These are phyloP conservation scores for Scenedesmus sp. DNA, from an alignment of 163 green algal genomes.

Conservation along the genomic window DNA sequence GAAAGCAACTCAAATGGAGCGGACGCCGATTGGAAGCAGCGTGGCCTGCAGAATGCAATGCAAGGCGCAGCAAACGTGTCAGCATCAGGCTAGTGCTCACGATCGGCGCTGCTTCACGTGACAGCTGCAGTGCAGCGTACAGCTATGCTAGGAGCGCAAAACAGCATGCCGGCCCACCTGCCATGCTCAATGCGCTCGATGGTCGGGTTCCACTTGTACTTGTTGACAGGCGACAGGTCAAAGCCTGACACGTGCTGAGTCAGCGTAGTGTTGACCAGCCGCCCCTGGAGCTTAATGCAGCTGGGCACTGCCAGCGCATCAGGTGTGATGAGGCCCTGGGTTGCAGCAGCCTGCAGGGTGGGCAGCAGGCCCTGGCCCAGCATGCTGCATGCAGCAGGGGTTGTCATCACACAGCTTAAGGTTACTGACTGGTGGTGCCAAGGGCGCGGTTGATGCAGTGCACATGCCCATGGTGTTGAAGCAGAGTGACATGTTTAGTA, in stretches of 20 bases:
- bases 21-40: neutral
- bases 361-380: constrained; percentile 30
- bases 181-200: constrained; percentile 14
- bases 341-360: neutral
- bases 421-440: too few species aligned
- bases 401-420: neutral
- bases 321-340: neutral
- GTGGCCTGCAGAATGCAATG: neutral
- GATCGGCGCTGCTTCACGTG: too few species aligned
- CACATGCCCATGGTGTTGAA: too few species aligned
- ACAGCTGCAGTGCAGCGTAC: too few species aligned
- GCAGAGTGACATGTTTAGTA: too few species aligned
- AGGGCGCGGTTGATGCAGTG: too few species aligned
- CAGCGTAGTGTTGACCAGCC: constrained; percentile 7
- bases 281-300: neutral
- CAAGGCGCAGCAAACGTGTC: too few species aligned
- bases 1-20: neutral
- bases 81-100: too few species aligned
- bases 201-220: constrained; percentile 44
- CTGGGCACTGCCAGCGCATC: constrained; percentile 4
- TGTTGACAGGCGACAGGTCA: constrained; percentile 13
- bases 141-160: neutral
- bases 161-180: neutral
- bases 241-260: constrained; percentile 13
- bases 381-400: neutral